Percentiles rank a stretch among this genome's conserved stretches.
Conservation (phyloP, 352 stramenopile genomes). For the Globisporangium cylindrosporum region DNA sequence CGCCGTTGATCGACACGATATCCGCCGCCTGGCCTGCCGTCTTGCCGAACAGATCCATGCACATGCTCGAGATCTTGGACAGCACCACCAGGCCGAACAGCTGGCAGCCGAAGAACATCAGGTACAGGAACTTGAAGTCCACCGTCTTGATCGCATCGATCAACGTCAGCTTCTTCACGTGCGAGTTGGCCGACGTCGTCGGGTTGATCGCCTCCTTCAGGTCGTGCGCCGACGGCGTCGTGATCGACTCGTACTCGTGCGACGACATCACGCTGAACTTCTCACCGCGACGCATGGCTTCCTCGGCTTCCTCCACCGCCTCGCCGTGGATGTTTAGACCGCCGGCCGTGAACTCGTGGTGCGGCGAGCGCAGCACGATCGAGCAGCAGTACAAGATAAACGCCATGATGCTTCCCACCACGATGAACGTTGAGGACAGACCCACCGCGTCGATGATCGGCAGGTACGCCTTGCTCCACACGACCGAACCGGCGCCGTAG, state of each 20-base stretch:
- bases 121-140: slow-evolving; percentile 62
- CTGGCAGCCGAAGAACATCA: slow-evolving; percentile 67
- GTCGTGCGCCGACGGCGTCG: slow-evolving; percentile 29
- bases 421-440: slow-evolving; percentile 42
- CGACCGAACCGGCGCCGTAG: slow-evolving; percentile 57
- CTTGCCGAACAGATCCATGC: slow-evolving; percentile 47
- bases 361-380: slow-evolving; percentile 46
- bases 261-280: slow-evolving; percentile 43
- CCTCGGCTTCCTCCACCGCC: slow-evolving; percentile 32
- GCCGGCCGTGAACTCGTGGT: slow-evolving; percentile 37
- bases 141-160: slow-evolving; percentile 50
- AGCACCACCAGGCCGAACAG: slow-evolving; percentile 64
- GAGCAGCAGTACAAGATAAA: slow-evolving; percentile 36
- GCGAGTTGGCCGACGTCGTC: slow-evolving; percentile 29
- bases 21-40: slow-evolving; percentile 32
- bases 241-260: slow-evolving; percentile 46
- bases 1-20: slow-evolving; percentile 59
- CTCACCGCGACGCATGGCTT: slow-evolving; percentile 30
- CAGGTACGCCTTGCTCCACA: slow-evolving; percentile 68
- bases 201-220: slow-evolving; percentile 28
- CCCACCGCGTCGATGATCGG: slow-evolving; percentile 49
- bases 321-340: slow-evolving; percentile 69
- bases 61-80: slow-evolving; percentile 58
- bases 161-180: slow-evolving; percentile 47
- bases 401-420: slow-evolving; percentile 43